Percentiles rank a stretch among this genome's conserved stretches.
Evolutionary conservation across 306 rosid genomes (phyloP).

Genomic region (Cucumis sativus): DNA sequence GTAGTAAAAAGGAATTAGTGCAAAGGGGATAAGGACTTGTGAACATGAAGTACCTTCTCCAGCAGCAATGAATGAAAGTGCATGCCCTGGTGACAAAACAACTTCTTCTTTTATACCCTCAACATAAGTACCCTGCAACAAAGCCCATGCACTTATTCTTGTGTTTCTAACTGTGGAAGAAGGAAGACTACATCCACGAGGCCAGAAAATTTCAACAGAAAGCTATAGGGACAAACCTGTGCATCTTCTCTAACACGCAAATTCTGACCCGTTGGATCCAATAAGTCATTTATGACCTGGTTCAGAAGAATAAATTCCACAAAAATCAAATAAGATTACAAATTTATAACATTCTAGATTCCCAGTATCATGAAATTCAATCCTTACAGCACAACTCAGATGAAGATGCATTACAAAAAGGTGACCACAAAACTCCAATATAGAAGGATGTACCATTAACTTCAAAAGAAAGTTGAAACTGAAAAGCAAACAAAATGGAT

Average conservation of each 20-base stretch:
- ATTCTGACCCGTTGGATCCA: slow-evolving; percentile 98
- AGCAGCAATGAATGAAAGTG: slow-evolving; percentile 98
- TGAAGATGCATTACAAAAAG: background rate
- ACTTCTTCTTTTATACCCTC: slow-evolving; percentile 99
- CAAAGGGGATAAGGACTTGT: background rate
- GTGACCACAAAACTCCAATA: background rate
- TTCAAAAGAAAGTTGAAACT: background rate
- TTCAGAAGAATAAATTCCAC: slow-evolving; percentile 12
- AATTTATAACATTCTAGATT: background rate
- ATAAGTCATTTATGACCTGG: slow-evolving; percentile 98
- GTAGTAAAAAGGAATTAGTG: background rate
- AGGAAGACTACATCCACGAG: background rate
- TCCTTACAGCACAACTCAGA: background rate
- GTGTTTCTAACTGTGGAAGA: background rate
- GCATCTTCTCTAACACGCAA: slow-evolving; percentile 98
- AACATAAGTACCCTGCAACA: slow-evolving; percentile 90
- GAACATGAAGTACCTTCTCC: slow-evolving; percentile 69
- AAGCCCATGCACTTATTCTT: background rate
- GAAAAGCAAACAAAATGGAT: background rate
- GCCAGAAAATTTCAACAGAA: background rate
- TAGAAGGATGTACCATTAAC: background rate
- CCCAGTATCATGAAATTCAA: background rate
- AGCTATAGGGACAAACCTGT: slow-evolving; percentile 46
- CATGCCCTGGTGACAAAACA: slow-evolving; percentile 97
- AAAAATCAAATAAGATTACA: background rate